Percentiles rank a stretch among this genome's conserved stretches.
These are phyloP conservation scores for Suillus variegatus DNA, from an alignment of 768 basidiomycete species.

Conservation along the genomic window DNA sequence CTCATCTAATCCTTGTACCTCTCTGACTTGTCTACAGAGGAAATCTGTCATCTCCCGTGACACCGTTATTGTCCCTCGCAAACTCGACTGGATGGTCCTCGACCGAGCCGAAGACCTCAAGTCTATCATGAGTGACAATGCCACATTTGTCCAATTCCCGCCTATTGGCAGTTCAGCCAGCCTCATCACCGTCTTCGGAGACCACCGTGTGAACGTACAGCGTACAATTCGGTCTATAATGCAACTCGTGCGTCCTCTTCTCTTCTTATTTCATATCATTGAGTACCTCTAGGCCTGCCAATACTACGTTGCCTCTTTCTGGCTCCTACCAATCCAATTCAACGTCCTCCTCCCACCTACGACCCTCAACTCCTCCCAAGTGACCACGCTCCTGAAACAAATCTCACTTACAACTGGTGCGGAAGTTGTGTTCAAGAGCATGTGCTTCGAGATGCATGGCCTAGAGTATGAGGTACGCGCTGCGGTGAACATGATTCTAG, in stretches of 20 bases:
- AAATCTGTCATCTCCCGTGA: constrained; percentile 90
- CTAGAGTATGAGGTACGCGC: constrained; percentile 87
- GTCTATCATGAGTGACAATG: constrained; percentile 93
- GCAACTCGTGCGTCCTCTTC: constrained; percentile 71
- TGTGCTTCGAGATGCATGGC: constrained; percentile 97
- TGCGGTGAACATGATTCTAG: constrained; percentile 83
- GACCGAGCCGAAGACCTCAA: constrained; percentile 93
- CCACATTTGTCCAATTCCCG: constrained; percentile 93
- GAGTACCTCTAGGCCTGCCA: constrained; percentile 72
- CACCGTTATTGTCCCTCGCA: constrained; percentile 91
- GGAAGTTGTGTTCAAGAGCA: constrained; percentile 94
- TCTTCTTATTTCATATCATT: constrained; percentile 14
- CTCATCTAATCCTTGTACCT: not conserved
- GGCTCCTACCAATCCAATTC: constrained; percentile 92
- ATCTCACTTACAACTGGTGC: constrained; percentile 87
- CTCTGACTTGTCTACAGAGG: constrained; percentile 48
- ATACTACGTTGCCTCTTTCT: constrained; percentile 96
- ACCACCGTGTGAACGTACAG: constrained; percentile 91
- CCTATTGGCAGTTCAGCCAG: constrained; percentile 91
- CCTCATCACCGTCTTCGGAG: constrained; percentile 91
- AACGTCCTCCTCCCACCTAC: constrained; percentile 87
- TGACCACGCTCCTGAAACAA: constrained; percentile 82
- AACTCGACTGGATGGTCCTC: constrained; percentile 98
- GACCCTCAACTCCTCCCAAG: constrained; percentile 78
- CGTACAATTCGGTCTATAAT: constrained; percentile 92